Base-by-base conservation (phyloP, 495 filamentous ascomycete genomes). In the Podospora pseudoanserina region DNA sequence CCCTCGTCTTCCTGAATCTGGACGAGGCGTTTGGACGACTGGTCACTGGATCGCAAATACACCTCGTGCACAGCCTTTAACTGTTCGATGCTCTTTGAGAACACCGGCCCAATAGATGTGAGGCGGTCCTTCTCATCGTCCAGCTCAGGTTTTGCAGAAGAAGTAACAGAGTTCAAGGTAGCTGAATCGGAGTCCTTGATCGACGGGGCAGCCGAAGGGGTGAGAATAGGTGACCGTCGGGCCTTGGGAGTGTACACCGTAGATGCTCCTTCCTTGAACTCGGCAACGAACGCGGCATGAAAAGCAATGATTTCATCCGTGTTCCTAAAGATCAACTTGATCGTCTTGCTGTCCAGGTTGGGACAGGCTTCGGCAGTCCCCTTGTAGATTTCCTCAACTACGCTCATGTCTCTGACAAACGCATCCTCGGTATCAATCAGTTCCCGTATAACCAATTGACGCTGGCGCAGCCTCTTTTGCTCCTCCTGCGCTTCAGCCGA, bases 351-450 rank as follows among this genome's bases (percentile, higher is more conserved):
- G 28, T 90, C 91, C n/a, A 97, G 84, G 64, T 91, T 86, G 20
- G 92, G 86, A 60, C 89, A 90, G 19, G 92, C 89, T 69, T 90
- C 90, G 0, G 92, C 92, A 0, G 95, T 97, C n/a, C 90, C 92
- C 77, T 94, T 96, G 82, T 97, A 99, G 58, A 98, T 97, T 72
- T 97, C 92, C 73, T 96, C 91, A 5, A 96, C 89, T 54, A 99
- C 92, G 72, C 91, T 96, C 92, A 99, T 94, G 78, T 99, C 95
- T 68, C 90, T 85, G 59, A 92, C 85, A 77, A 94, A 98, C 18
- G 87, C 86, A 32, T 90, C 86, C 75, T 99, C 95, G 3, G 96
- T 99, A 71, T 96, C 92, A 54, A 97, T 86, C 23, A 99, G 82
- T 77, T 99, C 95, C 70, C 93, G 91, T 70, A 99, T 91, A 65